Base-by-base conservation (phyloP, 2,329 filamentous ascomycete genomes). In the Clonostachys chloroleuca region DNA sequence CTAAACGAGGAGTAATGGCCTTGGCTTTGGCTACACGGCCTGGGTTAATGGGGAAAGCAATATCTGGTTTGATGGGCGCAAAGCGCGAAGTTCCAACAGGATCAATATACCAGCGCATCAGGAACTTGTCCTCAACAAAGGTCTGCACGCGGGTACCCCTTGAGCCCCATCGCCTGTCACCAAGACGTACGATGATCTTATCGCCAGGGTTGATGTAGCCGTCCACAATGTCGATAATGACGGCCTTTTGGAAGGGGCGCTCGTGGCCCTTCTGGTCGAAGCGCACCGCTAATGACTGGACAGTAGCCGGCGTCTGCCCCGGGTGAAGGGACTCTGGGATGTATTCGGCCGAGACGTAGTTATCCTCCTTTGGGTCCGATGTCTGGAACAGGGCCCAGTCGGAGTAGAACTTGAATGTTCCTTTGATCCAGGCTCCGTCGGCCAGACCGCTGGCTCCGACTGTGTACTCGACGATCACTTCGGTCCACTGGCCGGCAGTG, bases 261-360 rank as follows among this genome's bases (percentile, higher is more conserved):
- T 67, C 64, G 40, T 66, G 63, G 16, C 63, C 65, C 44, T 68
- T 68, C 45, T 68, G 63, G 51, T 68, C 63, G 44, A 67, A 67
- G 6, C 63, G 57, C 5, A 66, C 59, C 8, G 56, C 43, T 3
- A 66, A 53, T 0, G 43, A 52, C 44, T 67, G 64, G 0, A 66
- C 61, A 2, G 63, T 67, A 2, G 65, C 63, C 5, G 61, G 51
- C 2, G 56, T 59, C 42, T 67, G 63, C 1, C 56, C 56, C 2
- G 57, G 54, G 30, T 54, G 51, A 9, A 65, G 48, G 5, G 52
- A 40, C 2, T 52, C 54, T 1, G 63, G 48, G 6, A 50, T 24
- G 35, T 66, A 66, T 47, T 66, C 60, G 2, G 63, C 60, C 12
- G 60, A 62, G 7, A 66, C 56, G 45, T 65, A 64, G 43, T 65